phyloP scores from a whole-genome alignment of 208 protist genomes.

The Leptomonas seymouri region DNA sequence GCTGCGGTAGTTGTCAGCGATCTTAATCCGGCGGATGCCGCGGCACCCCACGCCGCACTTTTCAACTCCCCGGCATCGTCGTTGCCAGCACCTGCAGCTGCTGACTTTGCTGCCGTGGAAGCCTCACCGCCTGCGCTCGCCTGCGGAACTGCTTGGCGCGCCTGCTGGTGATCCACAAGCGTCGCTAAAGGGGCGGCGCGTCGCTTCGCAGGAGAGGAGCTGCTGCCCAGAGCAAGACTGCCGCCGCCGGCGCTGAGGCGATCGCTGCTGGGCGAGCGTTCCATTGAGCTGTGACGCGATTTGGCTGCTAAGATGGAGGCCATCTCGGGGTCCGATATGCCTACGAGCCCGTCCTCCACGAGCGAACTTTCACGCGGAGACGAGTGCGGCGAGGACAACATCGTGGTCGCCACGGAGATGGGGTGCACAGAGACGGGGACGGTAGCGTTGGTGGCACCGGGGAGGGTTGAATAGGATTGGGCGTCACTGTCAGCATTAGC shows the following conservation, averaged over 20 bases:
- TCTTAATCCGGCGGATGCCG: background rate
- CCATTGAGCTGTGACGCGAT: conserved; percentile 23
- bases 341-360: conserved; percentile 32
- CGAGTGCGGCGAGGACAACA: conserved; percentile 26
- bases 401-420: background rate
- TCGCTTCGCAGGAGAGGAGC: conserved; percentile 19
- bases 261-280: conserved; percentile 27
- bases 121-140: conserved; percentile 8
- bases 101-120: background rate
- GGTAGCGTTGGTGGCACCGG: background rate
- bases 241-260: conserved; percentile 10
- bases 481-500: background rate
- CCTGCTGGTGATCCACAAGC: conserved; percentile 67
- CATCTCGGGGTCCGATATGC: conserved; percentile 44
- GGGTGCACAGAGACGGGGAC: background rate
- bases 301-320: conserved; percentile 34
- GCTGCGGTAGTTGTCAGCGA: background rate
- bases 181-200: conserved; percentile 46
- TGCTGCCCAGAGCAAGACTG: conserved; percentile 7
- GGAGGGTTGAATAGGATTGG: background rate
- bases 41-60: background rate
- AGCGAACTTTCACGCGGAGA: conserved; percentile 25
- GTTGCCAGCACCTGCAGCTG: background rate
- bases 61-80: background rate
- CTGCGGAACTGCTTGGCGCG: conserved; percentile 36